These are phyloP conservation scores for Phytophthora citrophthora DNA, from an alignment of 352 stramenopile genomes.

Conservation along the genomic window DNA sequence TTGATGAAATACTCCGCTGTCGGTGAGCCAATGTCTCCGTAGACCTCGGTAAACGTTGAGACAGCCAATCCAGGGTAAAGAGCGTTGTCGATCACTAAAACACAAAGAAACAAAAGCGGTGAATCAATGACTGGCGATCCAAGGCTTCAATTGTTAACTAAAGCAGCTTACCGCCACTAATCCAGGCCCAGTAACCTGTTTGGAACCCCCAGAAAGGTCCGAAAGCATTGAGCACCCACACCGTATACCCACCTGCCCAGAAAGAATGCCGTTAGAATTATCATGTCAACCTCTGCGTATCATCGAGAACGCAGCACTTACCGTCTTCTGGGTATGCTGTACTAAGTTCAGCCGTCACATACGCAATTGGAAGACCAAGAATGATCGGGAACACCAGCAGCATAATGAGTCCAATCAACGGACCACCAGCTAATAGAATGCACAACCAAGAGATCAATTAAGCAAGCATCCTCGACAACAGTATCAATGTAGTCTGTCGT, in stretches of 20 bases:
- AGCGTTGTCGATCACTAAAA: slow-evolving; percentile 89
- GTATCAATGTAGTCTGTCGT: slow-evolving; percentile 4
- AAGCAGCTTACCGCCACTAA: slow-evolving; percentile 54
- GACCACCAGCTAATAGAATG: slow-evolving; percentile 42
- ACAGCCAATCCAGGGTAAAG: slow-evolving; percentile 91
- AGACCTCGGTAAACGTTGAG: slow-evolving; percentile 52
- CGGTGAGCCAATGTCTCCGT: slow-evolving; percentile 39
- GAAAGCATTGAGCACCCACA: slow-evolving; percentile 93
- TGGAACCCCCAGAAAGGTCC: slow-evolving; percentile 89
- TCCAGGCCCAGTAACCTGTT: slow-evolving; percentile 85
- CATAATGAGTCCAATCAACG: slow-evolving; percentile 85
- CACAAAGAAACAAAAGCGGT: background rate
- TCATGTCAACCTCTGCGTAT: background rate
- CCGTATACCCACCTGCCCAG: slow-evolving; percentile 68
- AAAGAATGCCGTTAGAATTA: background rate
- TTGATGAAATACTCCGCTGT: slow-evolving; percentile 54
- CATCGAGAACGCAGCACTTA: background rate
- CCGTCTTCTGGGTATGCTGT: slow-evolving; percentile 87
- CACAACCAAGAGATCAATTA: background rate
- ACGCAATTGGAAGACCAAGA: slow-evolving; percentile 90
- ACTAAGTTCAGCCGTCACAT: slow-evolving; percentile 94
- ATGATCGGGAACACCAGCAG: slow-evolving; percentile 90
- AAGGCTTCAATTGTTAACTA: background rate
- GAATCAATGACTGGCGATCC: background rate
- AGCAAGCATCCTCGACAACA: background rate